phyloP scores from a whole-genome alignment of 140 eudicot genomes.

The Anethum foeniculum region DNA sequence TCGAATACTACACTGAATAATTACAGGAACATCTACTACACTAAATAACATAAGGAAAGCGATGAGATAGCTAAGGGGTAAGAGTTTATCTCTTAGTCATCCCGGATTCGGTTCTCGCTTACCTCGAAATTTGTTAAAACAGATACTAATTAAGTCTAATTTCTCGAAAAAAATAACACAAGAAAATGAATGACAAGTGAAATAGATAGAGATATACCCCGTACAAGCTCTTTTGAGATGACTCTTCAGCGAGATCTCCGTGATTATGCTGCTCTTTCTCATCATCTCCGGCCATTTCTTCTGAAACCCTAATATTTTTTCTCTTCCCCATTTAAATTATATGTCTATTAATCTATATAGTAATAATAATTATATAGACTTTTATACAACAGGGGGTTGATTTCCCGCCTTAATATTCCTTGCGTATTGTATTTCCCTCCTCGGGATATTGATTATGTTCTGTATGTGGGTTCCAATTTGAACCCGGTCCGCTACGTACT shows the following conservation, averaged over 20 bases:
- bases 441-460: background rate
- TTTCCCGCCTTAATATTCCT: conserved; percentile 10
- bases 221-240: conserved; percentile 55
- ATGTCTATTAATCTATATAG: no score
- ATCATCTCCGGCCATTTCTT: conserved; percentile 40
- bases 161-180: no score
- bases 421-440: background rate
- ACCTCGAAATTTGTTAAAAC: no score
- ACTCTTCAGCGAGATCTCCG: conserved; percentile 15
- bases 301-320: conserved; percentile 43
- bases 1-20: no score
- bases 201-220: conserved; percentile 34
- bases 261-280: conserved; percentile 9
- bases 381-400: background rate
- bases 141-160: no score
- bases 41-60: no score
- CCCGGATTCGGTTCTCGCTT: no score
- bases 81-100: no score
- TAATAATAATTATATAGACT: no score
- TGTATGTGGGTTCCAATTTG: no score
- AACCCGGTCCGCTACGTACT: background rate
- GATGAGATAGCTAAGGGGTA: background rate
- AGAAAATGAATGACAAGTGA: background rate
- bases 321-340: conserved; percentile 42
- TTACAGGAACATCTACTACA: no score